Evolutionary conservation across 371 early-diverging fungal species (phyloP), one percentile per base, ranked within the genome.

Genomic region (Actinomucor elegans): DNA sequence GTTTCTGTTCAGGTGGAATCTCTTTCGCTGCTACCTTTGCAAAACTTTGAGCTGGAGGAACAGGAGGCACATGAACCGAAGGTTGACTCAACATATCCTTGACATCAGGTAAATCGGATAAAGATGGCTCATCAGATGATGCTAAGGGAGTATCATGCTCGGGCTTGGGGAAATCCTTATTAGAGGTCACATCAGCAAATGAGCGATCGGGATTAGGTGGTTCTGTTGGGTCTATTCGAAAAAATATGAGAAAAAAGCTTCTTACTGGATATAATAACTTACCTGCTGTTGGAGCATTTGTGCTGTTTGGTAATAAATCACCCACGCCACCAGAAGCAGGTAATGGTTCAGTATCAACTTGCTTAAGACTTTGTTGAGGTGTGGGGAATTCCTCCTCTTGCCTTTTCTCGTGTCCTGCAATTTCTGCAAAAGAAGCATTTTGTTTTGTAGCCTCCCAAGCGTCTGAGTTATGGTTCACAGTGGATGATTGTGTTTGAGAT

Each of bases 201-300:
- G 70, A 69, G 35, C 71, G 57, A 28, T 64, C 64, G 5, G 72
- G 75, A 49, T 71, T 58, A 15, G 75, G 75, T 29, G 71, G 75
- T 35, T 55, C 29, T 15, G 48, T 59, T 18, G 63, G 9, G 27
- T 69, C 66, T 58, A 43, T 18, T 28, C 4, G 24, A 36, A n/a
- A 28, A 17, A 36, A 21, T 12, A 27, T 49, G 17, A 37, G 35
- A 34, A n/a, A 34, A 43, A 14, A 14, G 0, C 18, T 5, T n/a
- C 28, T 34, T 33, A 33, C 37, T 10, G 29, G 4, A 27, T 28
- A 17, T 17, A 5, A 28, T 45, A 14, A 14, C 29, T 52, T 62
- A 45, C 49, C 54, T 50, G 33, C 4, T 23, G 23, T 29, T 27
- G 20, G 4, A 11, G 11, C 11, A 7, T 40, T 15, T 5, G 32